These are phyloP conservation scores for Jacaranda mimosifolia DNA, from an alignment of 257 asterid genomes.

Conservation along the genomic window DNA sequence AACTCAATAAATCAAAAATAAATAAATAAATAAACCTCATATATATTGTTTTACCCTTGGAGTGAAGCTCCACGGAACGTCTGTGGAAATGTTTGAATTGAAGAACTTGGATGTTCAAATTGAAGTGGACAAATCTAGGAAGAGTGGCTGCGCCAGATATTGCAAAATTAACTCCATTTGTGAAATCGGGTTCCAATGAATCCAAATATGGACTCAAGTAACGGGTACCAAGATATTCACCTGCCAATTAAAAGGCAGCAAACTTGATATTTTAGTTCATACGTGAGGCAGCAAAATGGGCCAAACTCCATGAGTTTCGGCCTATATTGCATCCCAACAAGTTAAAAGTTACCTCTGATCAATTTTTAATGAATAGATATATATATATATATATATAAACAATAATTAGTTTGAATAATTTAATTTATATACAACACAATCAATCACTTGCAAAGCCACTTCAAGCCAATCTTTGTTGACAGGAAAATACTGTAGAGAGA, in stretches of 20 bases:
- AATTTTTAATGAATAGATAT: too few species aligned
- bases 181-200: conserved; percentile 44
- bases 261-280: background rate
- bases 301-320: background rate
- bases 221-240: conserved; percentile 41
- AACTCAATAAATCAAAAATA: background rate
- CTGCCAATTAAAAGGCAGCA: conserved; percentile 15
- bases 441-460: too few species aligned
- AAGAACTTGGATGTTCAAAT: conserved; percentile 44
- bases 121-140: conserved; percentile 40
- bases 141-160: conserved; percentile 44
- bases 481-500: too few species aligned
- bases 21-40: background rate
- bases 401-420: too few species aligned
- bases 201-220: conserved; percentile 56
- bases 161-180: conserved; percentile 60
- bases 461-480: too few species aligned
- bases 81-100: conserved; percentile 49
- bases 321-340: background rate
- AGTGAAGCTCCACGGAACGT: conserved; percentile 29
- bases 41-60: conserved; percentile 36
- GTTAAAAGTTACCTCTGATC: background rate
- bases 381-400: too few species aligned
- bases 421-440: too few species aligned
- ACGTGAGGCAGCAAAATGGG: background rate